Conservation (phyloP, 2,329 filamentous ascomycete species). For the Remersonia thermophila region DNA sequence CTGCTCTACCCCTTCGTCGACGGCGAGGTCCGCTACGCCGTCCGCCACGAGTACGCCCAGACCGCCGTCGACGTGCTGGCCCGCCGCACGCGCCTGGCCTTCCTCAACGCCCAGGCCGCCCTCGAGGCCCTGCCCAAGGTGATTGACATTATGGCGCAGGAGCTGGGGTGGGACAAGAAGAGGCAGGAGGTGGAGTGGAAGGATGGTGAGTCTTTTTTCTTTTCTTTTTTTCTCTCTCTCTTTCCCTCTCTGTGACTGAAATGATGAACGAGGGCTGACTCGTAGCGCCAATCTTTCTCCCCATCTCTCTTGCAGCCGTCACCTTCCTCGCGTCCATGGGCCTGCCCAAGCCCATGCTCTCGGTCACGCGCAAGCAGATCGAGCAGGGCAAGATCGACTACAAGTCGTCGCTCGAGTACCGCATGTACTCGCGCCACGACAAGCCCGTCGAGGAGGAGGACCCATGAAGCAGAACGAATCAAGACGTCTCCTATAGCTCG, state of each 20-base stretch:
- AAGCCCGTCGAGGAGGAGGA: slow-evolving; percentile 19
- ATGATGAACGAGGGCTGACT: too few species aligned
- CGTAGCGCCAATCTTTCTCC: background rate
- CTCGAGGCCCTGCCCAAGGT: slow-evolving; percentile 73
- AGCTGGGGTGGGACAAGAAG: slow-evolving; percentile 63
- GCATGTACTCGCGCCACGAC: slow-evolving; percentile 50
- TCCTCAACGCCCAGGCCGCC: slow-evolving; percentile 83
- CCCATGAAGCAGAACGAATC: too few species aligned
- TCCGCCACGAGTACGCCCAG: slow-evolving; percentile 82
- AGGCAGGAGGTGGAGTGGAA: slow-evolving; percentile 73
- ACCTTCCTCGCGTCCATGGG: slow-evolving; percentile 53
- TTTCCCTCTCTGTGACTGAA: background rate
- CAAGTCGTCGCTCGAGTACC: slow-evolving; percentile 44
- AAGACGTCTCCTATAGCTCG: too few species aligned
- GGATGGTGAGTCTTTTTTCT: slow-evolving; percentile 55
- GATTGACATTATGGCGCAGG: slow-evolving; percentile 80
- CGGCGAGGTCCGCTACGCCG: slow-evolving; percentile 79
- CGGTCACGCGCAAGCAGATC: slow-evolving; percentile 45
- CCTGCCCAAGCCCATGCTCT: slow-evolving; percentile 46
- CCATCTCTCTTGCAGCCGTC: slow-evolving; percentile 30
- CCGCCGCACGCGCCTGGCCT: slow-evolving; percentile 71
- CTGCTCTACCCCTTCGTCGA: slow-evolving; percentile 81
- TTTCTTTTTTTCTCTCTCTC: too few species aligned
- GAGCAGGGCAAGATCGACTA: slow-evolving; percentile 49
- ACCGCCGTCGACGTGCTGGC: slow-evolving; percentile 82